Evolutionary conservation across 208 protist species (phyloP).

Genomic region (Trypanosoma grayi): DNA sequence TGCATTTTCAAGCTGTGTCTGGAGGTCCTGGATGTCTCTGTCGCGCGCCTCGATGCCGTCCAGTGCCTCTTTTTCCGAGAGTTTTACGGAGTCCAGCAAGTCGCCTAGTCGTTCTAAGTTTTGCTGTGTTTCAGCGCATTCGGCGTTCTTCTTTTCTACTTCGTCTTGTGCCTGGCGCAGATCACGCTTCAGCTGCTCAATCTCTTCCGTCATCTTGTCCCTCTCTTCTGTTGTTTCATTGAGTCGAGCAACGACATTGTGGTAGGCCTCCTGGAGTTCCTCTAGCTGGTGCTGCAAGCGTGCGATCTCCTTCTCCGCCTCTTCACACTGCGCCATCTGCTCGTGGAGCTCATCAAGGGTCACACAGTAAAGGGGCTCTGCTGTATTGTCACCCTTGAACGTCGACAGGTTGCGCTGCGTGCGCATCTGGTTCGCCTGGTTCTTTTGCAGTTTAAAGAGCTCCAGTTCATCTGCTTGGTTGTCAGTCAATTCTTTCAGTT

Average conservation of each 20-base stretch:
- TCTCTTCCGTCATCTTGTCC: not conserved
- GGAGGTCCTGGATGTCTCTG: conserved; percentile 20
- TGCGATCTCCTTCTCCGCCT: conserved; percentile 10
- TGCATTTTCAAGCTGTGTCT: conserved; percentile 10
- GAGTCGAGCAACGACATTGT: conserved; percentile 1
- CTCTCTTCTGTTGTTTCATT: conserved; percentile 16
- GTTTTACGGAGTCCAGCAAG: conserved; percentile 6
- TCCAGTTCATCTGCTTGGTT: conserved; percentile 42
- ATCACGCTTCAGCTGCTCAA: conserved; percentile 2
- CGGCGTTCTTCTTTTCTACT: conserved; percentile 12
- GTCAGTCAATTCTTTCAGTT: conserved; percentile 45
- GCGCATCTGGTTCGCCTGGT: conserved; percentile 43
- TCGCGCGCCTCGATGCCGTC: conserved; percentile 22
- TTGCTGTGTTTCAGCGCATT: conserved; percentile 5
- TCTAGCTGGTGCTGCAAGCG: conserved; percentile 3
- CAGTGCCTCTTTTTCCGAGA: conserved; percentile 19
- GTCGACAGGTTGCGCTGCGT: conserved; percentile 40
- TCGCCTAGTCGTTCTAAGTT: conserved; percentile 12
- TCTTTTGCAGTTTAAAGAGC: conserved; percentile 40
- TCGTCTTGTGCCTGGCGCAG: not conserved
- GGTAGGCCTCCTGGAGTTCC: conserved; percentile 7
- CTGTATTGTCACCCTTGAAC: conserved; percentile 22
- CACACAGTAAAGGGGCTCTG: conserved; percentile 42
- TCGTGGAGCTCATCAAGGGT: conserved; percentile 48
- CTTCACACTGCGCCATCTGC: conserved; percentile 22